phyloP scores from a whole-genome alignment of 2,329 filamentous ascomycete species.

The Cordyceps javanica region DNA sequence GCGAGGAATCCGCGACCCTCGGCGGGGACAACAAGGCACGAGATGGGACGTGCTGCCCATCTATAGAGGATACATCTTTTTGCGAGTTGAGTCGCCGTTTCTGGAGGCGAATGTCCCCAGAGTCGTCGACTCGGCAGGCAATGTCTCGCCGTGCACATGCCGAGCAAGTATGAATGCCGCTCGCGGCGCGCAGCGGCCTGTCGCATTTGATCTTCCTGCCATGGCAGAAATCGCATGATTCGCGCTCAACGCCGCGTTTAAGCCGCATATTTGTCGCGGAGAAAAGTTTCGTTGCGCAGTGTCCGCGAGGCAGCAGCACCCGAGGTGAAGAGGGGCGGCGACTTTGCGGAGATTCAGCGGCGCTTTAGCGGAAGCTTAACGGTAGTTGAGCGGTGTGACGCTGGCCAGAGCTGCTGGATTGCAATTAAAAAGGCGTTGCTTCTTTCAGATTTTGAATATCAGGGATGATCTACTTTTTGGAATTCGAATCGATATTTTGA shows the following conservation, averaged over 20 bases:
- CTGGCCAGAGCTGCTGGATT: not conserved
- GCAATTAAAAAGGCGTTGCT: not conserved
- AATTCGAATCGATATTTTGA: not conserved
- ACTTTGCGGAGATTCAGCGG: not conserved
- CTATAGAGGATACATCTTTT: too few relatives aligned
- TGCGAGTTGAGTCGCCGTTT: not conserved
- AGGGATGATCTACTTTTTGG: not conserved
- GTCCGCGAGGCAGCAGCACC: not conserved
- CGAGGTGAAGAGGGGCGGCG: not conserved
- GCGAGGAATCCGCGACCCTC: not conserved
- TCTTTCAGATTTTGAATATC: not conserved
- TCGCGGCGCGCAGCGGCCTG: conserved; percentile 14
- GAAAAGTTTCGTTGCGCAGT: not conserved
- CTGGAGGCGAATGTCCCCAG: conserved; percentile 18
- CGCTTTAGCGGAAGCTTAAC: not conserved
- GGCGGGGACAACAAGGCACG: not conserved
- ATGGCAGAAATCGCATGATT: conserved; percentile 14
- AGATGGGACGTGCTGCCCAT: not conserved
- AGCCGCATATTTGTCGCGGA: conserved; percentile 6
- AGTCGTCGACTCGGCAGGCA: conserved; percentile 16
- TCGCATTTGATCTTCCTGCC: conserved; percentile 23
- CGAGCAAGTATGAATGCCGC: conserved; percentile 18
- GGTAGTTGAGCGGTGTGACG: not conserved
- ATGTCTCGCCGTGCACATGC: conserved; percentile 19
- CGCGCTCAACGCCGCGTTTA: conserved; percentile 11